These are phyloP conservation scores for Bassia scoparia DNA, from an alignment of 148 eudicot species.

Conservation along the genomic window DNA sequence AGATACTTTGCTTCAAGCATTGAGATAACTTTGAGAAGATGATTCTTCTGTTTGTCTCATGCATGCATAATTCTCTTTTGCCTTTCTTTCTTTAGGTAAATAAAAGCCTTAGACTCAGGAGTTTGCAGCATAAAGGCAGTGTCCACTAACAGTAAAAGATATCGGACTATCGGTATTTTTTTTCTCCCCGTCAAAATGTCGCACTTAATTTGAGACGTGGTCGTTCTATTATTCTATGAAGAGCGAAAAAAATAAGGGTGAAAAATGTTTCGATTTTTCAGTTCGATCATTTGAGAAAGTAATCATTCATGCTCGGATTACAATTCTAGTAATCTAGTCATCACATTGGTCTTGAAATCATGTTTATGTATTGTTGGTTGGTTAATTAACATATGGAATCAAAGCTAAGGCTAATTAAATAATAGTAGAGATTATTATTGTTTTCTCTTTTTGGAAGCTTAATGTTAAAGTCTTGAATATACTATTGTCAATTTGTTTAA, in stretches of 20 bases:
- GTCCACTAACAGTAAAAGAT: background rate
- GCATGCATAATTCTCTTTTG: background rate
- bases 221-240: background rate
- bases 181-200: background rate
- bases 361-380: too few relatives aligned
- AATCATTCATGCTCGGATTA: background rate
- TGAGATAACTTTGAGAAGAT: slow-evolving; percentile 2
- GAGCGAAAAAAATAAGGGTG: too few relatives aligned
- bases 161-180: background rate
- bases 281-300: background rate
- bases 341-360: background rate
- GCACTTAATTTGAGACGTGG: background rate
- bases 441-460: too few relatives aligned
- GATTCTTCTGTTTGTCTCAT: background rate
- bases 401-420: too few relatives aligned
- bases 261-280: too few relatives aligned
- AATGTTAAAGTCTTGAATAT: too few relatives aligned
- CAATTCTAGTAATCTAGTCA: background rate
- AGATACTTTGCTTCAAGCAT: slow-evolving; percentile 15
- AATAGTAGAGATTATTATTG: too few relatives aligned
- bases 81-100: background rate
- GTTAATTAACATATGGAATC: too few relatives aligned
- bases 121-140: slow-evolving; percentile 14
- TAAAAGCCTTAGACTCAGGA: slow-evolving; percentile 16
- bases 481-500: too few relatives aligned